These are phyloP conservation scores for Trametes maxima DNA, from an alignment of 768 basidiomycete genomes.

Conservation along the genomic window DNA sequence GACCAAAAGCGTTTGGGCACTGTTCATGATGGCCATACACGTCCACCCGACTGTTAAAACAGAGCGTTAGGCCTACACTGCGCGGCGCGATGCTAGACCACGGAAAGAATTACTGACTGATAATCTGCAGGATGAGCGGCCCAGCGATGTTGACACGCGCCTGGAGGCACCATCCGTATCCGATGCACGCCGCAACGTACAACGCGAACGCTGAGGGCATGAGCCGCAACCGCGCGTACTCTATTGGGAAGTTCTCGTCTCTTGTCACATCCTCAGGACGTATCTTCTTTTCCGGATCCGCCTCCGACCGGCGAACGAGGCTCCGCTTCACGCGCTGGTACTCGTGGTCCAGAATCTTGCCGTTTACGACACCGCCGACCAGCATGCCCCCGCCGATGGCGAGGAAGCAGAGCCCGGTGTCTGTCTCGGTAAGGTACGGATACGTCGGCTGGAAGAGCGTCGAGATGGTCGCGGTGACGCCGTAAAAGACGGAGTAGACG, in stretches of 20 bases:
- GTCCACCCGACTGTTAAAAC: slow-evolving; percentile 52
- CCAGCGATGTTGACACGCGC: slow-evolving; percentile 49
- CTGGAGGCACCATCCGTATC: slow-evolving; percentile 66
- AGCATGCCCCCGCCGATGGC: slow-evolving; percentile 74
- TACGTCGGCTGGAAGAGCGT: slow-evolving; percentile 62
- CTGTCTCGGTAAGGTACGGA: slow-evolving; percentile 58
- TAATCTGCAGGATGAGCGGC: slow-evolving; percentile 53
- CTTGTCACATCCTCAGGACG: slow-evolving; percentile 28
- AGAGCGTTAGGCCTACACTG: neutral
- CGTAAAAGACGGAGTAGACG: slow-evolving; percentile 59
- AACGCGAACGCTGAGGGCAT: slow-evolving; percentile 46
- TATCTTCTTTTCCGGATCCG: slow-evolving; percentile 28
- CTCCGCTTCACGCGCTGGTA: slow-evolving; percentile 48
- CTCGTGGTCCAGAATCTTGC: slow-evolving; percentile 66
- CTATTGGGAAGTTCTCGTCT: slow-evolving; percentile 57
- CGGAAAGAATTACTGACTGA: slow-evolving; percentile 31
- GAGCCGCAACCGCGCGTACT: slow-evolving; percentile 55
- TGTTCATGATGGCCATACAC: slow-evolving; percentile 53
- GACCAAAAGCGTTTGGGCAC: slow-evolving; percentile 61
- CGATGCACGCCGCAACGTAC: slow-evolving; percentile 44
- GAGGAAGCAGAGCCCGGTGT: slow-evolving; percentile 78
- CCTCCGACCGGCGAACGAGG: slow-evolving; percentile 19
- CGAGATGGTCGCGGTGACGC: slow-evolving; percentile 61
- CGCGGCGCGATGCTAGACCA: slow-evolving; percentile 6
- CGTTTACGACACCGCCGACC: slow-evolving; percentile 58